These are phyloP conservation scores for Phytophthora colocasiae DNA, from an alignment of 352 stramenopile species.

Conservation along the genomic window DNA sequence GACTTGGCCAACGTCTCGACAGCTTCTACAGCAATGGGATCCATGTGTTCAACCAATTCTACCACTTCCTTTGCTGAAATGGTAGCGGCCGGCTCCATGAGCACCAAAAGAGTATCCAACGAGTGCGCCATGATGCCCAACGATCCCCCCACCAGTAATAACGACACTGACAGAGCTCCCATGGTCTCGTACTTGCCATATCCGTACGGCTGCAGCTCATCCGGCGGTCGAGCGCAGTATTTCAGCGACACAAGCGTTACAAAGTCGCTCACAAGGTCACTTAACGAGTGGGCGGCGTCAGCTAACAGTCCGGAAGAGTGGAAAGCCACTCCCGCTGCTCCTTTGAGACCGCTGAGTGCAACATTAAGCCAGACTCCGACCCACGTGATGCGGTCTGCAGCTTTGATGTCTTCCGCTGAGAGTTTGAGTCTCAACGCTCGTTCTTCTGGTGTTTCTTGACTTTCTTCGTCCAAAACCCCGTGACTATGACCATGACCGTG, in stretches of 20 bases:
- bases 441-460: constrained; percentile 39
- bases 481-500: constrained; percentile 55
- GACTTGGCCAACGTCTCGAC: constrained; percentile 44
- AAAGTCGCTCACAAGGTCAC: constrained; percentile 95
- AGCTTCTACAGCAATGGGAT: constrained; percentile 39
- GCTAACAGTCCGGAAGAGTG: constrained; percentile 93
- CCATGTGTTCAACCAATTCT: constrained; percentile 35
- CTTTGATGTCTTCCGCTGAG: constrained; percentile 43
- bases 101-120: constrained; percentile 63
- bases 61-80: constrained; percentile 31
- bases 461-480: constrained; percentile 33
- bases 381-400: constrained; percentile 76
- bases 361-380: constrained; percentile 75
- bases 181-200: constrained; percentile 85
- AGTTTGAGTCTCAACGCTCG: constrained; percentile 34
- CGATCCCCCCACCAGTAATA: constrained; percentile 70
- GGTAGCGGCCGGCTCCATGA: constrained; percentile 43
- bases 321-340: constrained; percentile 70
- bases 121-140: constrained; percentile 75
- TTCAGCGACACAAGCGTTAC: constrained; percentile 94
- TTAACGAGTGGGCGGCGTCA: constrained; percentile 95
- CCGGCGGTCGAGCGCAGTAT: constrained; percentile 91
- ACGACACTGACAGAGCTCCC: constrained; percentile 64
- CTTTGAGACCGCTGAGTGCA: constrained; percentile 70
- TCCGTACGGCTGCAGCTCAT: constrained; percentile 87